Evolutionary conservation across 208 protist species (phyloP), one percentile per base, ranked within the genome.

Genomic region (Crithidia mellificae): DNA sequence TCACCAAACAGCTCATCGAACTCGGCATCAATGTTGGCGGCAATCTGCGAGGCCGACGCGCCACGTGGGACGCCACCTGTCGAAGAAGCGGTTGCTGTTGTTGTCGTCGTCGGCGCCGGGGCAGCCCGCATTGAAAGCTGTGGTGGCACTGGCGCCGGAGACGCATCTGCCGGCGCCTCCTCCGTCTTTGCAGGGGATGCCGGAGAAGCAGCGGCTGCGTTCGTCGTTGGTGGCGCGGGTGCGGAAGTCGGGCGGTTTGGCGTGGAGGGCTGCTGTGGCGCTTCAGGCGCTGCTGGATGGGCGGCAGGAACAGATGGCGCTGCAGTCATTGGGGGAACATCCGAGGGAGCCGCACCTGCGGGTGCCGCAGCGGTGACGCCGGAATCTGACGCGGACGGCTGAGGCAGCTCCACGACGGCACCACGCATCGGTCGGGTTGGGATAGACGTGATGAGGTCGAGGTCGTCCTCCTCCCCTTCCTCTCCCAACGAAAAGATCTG

Each of bases 1-100:
- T 74, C 63, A 15, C 87, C 84, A 65, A 93, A 91, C 2, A 93
- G 68, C 50, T 88, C 74, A n/a, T 91, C 82, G 44, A 94, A 90
- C 77, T 91, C 79, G 46, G 73, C 79, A 61, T 94, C 86, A 51
- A 90, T 75, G 51, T 61, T 62, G 43, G 75, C 75, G 24, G 64
- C 61, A 9, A 80, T 67, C 19, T 54, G 68, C 15, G 53, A 46
- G 25, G 63, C 54, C n/a, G 63, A 67, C 7, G 46, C 63, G 1
- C 38, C 22, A 17, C 47, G 55, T 11, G 27, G 24, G 29, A 11
- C 49, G 7, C 19, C 44, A 1, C n/a, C 30, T 25, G 63, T 27
- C 17, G 36, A n/a, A 6, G 39, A 2, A 29, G 50, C 58, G n/a
- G 41, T 27, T 19, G 58, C 59, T 17, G 68, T n/a, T 20, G 44